Percentiles rank a stretch among this genome's conserved stretches.
phyloP scores from a whole-genome alignment of 2,329 filamentous ascomycete genomes.

The Aschersonia sp. region DNA sequence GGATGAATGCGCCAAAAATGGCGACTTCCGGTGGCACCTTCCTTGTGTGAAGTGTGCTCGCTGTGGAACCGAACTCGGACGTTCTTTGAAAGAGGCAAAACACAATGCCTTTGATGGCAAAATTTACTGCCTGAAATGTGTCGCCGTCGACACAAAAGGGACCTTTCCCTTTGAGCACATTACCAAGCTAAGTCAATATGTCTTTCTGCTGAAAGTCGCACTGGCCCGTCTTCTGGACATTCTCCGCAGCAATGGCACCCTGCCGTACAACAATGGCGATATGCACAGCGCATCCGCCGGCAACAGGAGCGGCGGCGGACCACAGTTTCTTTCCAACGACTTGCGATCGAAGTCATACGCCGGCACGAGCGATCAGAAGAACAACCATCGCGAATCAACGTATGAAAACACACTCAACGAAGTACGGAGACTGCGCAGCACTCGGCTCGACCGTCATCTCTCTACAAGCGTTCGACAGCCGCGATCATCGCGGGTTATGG shows the following conservation, averaged over 20 bases:
- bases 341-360: slow-evolving; percentile 62
- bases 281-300: slow-evolving; percentile 7
- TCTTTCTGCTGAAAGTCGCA: slow-evolving; percentile 83
- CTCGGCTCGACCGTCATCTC: slow-evolving; percentile 82
- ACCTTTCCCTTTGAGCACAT: slow-evolving; percentile 52
- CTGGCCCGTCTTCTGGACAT: slow-evolving; percentile 81
- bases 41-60: slow-evolving; percentile 66
- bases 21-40: slow-evolving; percentile 70
- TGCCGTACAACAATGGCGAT: slow-evolving; percentile 64
- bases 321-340: slow-evolving; percentile 40
- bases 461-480: slow-evolving; percentile 88
- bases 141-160: slow-evolving; percentile 37
- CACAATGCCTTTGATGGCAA: slow-evolving; percentile 54
- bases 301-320: slow-evolving; percentile 11
- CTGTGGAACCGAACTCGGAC: slow-evolving; percentile 50
- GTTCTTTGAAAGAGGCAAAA: slow-evolving; percentile 52
- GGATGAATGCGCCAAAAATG: slow-evolving; percentile 71
- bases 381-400: slow-evolving; percentile 51
- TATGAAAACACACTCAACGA: slow-evolving; percentile 96
- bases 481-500: slow-evolving; percentile 81
- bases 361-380: slow-evolving; percentile 31
- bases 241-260: slow-evolving; percentile 65
- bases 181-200: slow-evolving; percentile 82
- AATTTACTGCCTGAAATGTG: slow-evolving; percentile 59
- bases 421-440: slow-evolving; percentile 81